phyloP scores from a whole-genome alignment of 371 early-diverging fungal genomes.

The Batkoa obscura region DNA sequence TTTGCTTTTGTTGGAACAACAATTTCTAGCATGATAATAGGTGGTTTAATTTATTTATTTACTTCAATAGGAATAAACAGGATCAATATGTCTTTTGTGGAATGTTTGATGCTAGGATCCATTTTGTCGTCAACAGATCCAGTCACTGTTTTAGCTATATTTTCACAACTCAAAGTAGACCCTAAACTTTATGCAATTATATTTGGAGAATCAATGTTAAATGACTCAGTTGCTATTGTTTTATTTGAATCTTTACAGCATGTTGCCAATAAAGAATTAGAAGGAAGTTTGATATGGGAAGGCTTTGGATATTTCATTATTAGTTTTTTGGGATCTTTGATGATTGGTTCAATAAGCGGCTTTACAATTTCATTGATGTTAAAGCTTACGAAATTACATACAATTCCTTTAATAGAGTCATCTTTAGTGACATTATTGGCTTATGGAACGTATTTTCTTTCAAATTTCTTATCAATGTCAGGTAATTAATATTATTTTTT shows the following conservation, averaged over 20 bases:
- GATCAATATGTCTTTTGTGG: conserved; percentile 42
- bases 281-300: conserved; percentile 40
- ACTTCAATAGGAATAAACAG: conserved; percentile 48
- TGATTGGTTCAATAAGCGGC: conserved; percentile 62
- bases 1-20: conserved; percentile 87
- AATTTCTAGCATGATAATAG: conserved; percentile 73
- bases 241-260: conserved; percentile 66
- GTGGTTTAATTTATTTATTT: conserved; percentile 38
- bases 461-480: conserved; percentile 67
- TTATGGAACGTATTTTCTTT: conserved; percentile 75
- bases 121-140: conserved; percentile 93
- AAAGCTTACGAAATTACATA: conserved; percentile 9
- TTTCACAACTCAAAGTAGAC: conserved; percentile 79
- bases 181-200: conserved; percentile 82
- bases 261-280: conserved; percentile 56
- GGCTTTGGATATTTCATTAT: conserved; percentile 56
- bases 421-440: conserved; percentile 70
- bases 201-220: conserved; percentile 83
- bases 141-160: conserved; percentile 83
- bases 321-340: conserved; percentile 61
- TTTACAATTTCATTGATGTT: conserved; percentile 44
- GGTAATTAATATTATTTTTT: conserved; percentile 15
- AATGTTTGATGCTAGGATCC: conserved; percentile 80
- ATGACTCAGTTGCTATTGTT: conserved; percentile 93
- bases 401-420: conserved; percentile 32